These are phyloP conservation scores for Plectosphaerella sp. DNA, from an alignment of 2,329 filamentous ascomycete species.

Conservation along the genomic window DNA sequence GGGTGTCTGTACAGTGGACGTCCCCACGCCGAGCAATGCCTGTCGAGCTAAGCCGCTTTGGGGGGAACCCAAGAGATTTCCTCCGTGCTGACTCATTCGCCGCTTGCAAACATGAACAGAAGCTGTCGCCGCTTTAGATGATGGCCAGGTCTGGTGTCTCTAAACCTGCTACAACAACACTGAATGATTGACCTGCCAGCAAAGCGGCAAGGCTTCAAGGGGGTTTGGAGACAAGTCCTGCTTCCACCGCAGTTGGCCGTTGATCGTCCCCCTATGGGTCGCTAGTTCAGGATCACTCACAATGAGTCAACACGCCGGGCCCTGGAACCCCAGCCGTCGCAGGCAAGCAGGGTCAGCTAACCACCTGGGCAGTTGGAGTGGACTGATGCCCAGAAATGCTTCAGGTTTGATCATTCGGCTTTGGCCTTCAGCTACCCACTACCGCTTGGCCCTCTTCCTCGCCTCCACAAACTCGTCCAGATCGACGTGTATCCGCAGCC, in stretches of 20 bases:
- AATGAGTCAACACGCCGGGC: too few relatives aligned
- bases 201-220: too few relatives aligned
- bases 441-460: conserved; percentile 19
- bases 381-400: too few relatives aligned
- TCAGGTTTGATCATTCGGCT: too few relatives aligned
- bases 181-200: too few relatives aligned
- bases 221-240: too few relatives aligned
- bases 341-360: too few relatives aligned
- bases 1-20: neutral
- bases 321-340: too few relatives aligned
- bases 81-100: neutral
- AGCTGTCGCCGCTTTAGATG: neutral
- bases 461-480: conserved; percentile 41
- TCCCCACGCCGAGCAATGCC: neutral
- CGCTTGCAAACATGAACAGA: neutral
- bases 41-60: neutral
- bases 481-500: conserved; percentile 45
- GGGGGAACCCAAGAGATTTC: neutral
- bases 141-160: neutral
- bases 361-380: too few relatives aligned
- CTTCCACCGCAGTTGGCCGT: too few relatives aligned
- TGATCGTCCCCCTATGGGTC: too few relatives aligned
- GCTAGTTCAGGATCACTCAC: too few relatives aligned
- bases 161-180: neutral
- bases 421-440: neutral